Percentiles rank a stretch among this genome's conserved stretches.
Conservation (phyloP, 2,329 filamentous ascomycete species). For the Colletotrichum tabaci region DNA sequence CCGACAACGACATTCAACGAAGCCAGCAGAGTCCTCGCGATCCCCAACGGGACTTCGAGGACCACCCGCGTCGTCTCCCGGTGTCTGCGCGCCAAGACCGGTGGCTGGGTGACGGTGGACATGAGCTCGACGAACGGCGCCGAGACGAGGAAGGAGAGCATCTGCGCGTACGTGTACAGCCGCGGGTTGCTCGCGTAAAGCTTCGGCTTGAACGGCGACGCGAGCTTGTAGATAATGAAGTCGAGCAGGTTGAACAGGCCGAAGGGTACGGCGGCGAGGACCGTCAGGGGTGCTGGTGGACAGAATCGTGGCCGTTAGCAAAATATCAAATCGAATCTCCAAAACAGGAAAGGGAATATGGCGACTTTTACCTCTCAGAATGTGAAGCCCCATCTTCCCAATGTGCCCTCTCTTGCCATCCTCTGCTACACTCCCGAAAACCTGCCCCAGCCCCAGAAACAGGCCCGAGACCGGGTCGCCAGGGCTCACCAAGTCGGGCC, state of each 20-base stretch:
- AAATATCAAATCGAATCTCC: background rate
- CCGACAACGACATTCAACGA: conserved; percentile 22
- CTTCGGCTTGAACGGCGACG: conserved; percentile 26
- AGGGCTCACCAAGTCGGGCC: conserved; percentile 37
- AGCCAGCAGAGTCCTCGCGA: conserved; percentile 3
- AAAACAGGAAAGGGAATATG: no score
- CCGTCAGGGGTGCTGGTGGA: conserved; percentile 27
- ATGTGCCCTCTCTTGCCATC: background rate
- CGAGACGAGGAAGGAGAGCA: conserved; percentile 31
- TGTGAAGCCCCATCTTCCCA: conserved; percentile 14
- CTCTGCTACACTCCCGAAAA: background rate
- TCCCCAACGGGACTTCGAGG: background rate
- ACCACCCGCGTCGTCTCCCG: background rate
- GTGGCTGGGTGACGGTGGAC: conserved; percentile 6
- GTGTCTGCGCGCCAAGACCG: background rate
- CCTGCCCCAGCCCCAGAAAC: conserved; percentile 6
- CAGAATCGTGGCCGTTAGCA: no score
- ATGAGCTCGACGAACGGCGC: conserved; percentile 24
- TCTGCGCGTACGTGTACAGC: conserved; percentile 26
- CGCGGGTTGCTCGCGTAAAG: conserved; percentile 38
- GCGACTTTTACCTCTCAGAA: conserved; percentile 30
- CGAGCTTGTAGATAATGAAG: conserved; percentile 36
- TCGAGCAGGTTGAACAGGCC: conserved; percentile 39
- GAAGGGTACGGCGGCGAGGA: conserved; percentile 29
- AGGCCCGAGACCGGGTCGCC: conserved; percentile 37